Evolutionary conservation across 1,284 basidiomycete genomes (phyloP), one percentile per base, ranked within the genome.

Genomic region (Pisolithus thermaeus): DNA sequence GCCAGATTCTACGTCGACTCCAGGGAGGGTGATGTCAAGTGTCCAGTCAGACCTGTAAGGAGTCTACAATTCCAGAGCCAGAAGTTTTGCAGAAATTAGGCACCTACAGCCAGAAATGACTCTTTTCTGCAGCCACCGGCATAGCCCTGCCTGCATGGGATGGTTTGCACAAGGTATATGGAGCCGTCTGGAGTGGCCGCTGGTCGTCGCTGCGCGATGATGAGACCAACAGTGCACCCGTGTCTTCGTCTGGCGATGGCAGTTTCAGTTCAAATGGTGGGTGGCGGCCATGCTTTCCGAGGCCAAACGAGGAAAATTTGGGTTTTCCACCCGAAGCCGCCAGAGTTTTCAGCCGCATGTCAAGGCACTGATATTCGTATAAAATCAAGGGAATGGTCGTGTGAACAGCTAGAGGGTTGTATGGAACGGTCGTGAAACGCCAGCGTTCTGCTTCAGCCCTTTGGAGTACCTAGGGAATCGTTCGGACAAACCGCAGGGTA

Each of bases 41-140:
- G 85, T 86, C 91, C 92, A 95, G 62, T 93, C 90, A 30, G 89
- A 92, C 47, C 88, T 91, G 61, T 43, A 51, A 50, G 48, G 11
- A 51, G 16, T n/a, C 28, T 39, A 42, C 18, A 44, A 57, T 47
- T n/a, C 53, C 52, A 49, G 28, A 16, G 49, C 14, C 28, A 20
- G 30, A 40, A 35, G 37, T 50, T 22, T 28, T 52, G 22, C 49
- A 50, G 38, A 56, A 27, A 45, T 22, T 27, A 49, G 40, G 42
- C 43, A 75, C 86, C 67, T 70, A 89, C 87, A 91, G 66, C 90
- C 90, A 92, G 63, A 92, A 91, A 66, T 91, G 86, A 68, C 87
- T 90, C 54, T 84, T 73, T 62, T 91, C 88, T 6, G 74, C 73
- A 14, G 83, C 81, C 57, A 87, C 85, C 46, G 71, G 64, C 23